These are phyloP conservation scores for Trichophyton benhamiae DNA, from an alignment of 2,329 filamentous ascomycete genomes.

Conservation along the genomic window DNA sequence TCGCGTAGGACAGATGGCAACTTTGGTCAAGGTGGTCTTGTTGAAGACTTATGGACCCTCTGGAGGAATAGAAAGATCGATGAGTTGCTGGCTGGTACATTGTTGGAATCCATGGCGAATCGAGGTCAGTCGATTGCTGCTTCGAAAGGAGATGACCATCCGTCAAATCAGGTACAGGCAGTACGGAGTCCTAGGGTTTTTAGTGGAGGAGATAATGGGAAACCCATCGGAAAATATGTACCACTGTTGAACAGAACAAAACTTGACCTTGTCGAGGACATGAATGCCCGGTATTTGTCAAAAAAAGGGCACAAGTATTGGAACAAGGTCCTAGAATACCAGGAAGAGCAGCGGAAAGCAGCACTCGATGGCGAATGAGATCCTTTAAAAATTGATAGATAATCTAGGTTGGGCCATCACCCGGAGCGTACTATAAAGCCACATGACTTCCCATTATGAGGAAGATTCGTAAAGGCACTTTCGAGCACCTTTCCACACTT, in stretches of 20 bases:
- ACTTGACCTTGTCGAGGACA: slow-evolving; percentile 48
- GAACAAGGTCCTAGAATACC: background rate
- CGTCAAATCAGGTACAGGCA: slow-evolving; percentile 18
- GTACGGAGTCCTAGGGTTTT: slow-evolving; percentile 42
- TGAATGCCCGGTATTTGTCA: slow-evolving; percentile 47
- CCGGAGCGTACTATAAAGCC: background rate
- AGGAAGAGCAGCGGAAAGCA: background rate
- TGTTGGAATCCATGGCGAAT: slow-evolving; percentile 52
- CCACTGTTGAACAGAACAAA: slow-evolving; percentile 44
- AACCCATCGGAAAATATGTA: slow-evolving; percentile 46
- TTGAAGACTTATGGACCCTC: slow-evolving; percentile 65
- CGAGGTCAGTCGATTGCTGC: slow-evolving; percentile 27
- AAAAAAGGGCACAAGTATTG: slow-evolving; percentile 7
- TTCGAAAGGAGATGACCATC: slow-evolving; percentile 16
- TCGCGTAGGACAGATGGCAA: slow-evolving; percentile 42
- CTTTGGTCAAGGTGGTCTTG: slow-evolving; percentile 52
- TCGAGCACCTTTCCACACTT: slow-evolving; percentile 77
- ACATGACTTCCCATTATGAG: slow-evolving; percentile 23
- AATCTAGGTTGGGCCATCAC: background rate
- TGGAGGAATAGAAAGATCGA: slow-evolving; percentile 85
- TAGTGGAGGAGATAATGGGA: slow-evolving; percentile 44
- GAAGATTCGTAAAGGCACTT: slow-evolving; percentile 67
- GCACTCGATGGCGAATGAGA: background rate
- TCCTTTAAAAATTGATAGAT: background rate
- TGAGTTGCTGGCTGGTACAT: slow-evolving; percentile 63